A percentile compares a stretch with the other conserved stretches of the same genome.
phyloP scores from a whole-genome alignment of 345 rosid genomes.

The Melastoma malabathricum region DNA sequence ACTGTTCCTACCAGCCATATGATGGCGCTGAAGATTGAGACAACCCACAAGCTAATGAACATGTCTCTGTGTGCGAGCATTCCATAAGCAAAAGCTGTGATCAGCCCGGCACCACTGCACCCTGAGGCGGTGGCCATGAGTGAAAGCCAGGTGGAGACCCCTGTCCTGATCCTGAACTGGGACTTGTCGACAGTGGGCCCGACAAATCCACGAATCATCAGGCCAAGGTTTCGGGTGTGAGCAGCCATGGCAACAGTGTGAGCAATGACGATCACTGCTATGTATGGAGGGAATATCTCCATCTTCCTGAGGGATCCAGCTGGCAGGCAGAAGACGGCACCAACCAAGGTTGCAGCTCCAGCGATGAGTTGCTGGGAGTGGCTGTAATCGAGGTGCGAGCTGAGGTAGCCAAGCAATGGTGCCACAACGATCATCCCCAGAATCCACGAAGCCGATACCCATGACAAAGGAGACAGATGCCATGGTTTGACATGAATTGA shows the following conservation, averaged over 20 bases:
- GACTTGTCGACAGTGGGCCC: constrained; percentile 12
- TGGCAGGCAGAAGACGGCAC: constrained; percentile 40
- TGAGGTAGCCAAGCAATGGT: constrained; percentile 18
- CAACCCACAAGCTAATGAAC: constrained; percentile 35
- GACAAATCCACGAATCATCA: constrained; percentile 28
- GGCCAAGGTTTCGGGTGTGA: constrained; percentile 46
- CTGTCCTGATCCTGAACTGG: constrained; percentile 21
- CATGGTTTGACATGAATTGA: no score
- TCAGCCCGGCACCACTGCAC: constrained; percentile 33
- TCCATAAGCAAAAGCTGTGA: constrained; percentile 34
- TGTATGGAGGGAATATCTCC: constrained; percentile 35
- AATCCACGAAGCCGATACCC: constrained; percentile 53
- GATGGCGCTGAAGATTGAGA: constrained; percentile 52
- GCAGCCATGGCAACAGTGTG: constrained; percentile 23
- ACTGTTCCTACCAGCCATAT: constrained; percentile 34
- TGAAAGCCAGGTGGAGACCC: constrained; percentile 41
- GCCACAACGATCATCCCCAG: constrained; percentile 28
- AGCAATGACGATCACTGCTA: constrained; percentile 23
- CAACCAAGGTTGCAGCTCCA: constrained; percentile 33
- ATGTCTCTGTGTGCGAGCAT: constrained; percentile 25
- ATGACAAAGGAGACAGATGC: constrained; percentile 27
- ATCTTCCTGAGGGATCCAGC: constrained; percentile 32
- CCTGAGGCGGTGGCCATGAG: constrained; percentile 32
- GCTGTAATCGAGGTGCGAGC: constrained; percentile 28
- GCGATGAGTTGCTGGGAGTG: constrained; percentile 17